Conservation (phyloP, 352 stramenopile species). For the Peronospora belbahrii region DNA sequence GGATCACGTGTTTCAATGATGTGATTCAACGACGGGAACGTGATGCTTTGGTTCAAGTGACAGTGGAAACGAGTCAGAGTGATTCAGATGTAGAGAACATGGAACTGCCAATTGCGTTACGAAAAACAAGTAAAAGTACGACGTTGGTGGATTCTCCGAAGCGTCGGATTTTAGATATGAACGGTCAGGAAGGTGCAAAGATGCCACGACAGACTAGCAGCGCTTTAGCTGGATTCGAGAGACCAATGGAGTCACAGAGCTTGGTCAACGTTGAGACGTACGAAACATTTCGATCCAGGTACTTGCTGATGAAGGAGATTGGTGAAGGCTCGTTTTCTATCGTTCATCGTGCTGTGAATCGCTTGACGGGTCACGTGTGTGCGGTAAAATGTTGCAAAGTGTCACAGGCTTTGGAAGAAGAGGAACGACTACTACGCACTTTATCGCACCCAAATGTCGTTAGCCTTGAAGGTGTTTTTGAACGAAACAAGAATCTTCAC, state of each 20-base stretch:
- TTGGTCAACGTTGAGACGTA: constrained; percentile 16
- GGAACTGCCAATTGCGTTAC: not conserved
- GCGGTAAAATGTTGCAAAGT: constrained; percentile 75
- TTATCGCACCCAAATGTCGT: constrained; percentile 67
- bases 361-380: constrained; percentile 48
- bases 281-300: constrained; percentile 43
- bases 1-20: constrained; percentile 54
- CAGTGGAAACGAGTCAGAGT: constrained; percentile 4
- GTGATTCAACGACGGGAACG: too few relatives aligned
- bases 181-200: constrained; percentile 1
- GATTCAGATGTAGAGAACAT: constrained; percentile 9
- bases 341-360: constrained; percentile 68
- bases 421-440: constrained; percentile 55
- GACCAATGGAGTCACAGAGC: not conserved
- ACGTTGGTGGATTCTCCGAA: not conserved
- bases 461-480: constrained; percentile 57
- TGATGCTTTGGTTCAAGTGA: constrained; percentile 12
- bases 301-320: constrained; percentile 73
- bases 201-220: constrained; percentile 5
- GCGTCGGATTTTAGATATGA: not conserved
- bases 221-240: not conserved
- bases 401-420: constrained; percentile 51
- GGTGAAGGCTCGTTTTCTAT: constrained; percentile 81
- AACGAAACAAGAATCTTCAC: constrained; percentile 53
- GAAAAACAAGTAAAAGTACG: not conserved